A percentile compares a stretch with the other conserved stretches of the same genome.
Conservation (phyloP, 148 eudicot genomes). For the Suaeda aralocaspica region DNA sequence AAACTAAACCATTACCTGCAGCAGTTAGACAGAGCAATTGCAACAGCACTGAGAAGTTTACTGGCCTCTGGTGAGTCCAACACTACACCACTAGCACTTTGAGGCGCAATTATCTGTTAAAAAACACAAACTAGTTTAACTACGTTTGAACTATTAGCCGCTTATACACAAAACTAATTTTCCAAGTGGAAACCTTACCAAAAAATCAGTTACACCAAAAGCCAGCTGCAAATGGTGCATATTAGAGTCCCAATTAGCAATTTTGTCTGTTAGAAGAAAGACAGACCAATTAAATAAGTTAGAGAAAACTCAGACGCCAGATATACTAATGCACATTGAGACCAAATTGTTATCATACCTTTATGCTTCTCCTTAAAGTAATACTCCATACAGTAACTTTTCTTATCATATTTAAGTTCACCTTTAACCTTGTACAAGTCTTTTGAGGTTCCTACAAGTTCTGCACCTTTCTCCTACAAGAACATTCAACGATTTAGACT, state of each 20-base stretch:
- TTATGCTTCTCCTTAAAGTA: constrained; percentile 51
- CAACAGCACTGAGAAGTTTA: constrained; percentile 95
- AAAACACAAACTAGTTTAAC: constrained; percentile 5
- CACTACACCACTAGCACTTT: constrained; percentile 90
- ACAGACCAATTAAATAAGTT: neutral
- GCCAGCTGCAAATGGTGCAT: constrained; percentile 82
- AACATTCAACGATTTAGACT: constrained; percentile 11
- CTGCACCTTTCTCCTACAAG: constrained; percentile 70
- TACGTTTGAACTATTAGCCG: neutral
- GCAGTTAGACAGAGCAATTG: constrained; percentile 90
- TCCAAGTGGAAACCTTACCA: constrained; percentile 39
- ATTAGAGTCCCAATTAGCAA: constrained; percentile 49
- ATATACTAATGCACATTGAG: constrained; percentile 3
- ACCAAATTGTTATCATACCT: constrained; percentile 32
- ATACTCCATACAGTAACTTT: constrained; percentile 80
- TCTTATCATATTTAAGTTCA: constrained; percentile 69
- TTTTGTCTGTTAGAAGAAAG: constrained; percentile 43
- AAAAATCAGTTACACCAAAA: constrained; percentile 86
- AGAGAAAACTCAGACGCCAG: neutral
- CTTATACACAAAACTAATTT: constrained; percentile 3
- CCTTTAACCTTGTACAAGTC: constrained; percentile 54
- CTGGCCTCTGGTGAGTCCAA: constrained; percentile 96
- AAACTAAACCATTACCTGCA: constrained; percentile 50
- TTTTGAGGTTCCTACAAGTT: constrained; percentile 43
- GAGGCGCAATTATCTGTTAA: constrained; percentile 79